These are phyloP conservation scores for Camellia sinensis DNA, from an alignment of 148 eudicot species.

Conservation along the genomic window DNA sequence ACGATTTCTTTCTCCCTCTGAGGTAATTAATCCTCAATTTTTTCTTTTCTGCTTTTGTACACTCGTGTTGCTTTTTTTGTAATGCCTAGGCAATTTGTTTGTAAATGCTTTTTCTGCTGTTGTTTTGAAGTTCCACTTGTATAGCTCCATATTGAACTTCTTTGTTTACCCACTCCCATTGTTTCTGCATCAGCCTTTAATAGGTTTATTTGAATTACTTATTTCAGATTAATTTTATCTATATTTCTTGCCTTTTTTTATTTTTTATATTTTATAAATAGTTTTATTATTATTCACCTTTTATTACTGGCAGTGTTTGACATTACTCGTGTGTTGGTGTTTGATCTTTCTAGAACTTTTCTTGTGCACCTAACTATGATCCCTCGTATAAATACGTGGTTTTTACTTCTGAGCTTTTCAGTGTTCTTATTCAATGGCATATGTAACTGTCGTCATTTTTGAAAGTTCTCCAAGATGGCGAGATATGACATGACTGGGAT, in stretches of 20 bases:
- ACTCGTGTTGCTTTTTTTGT: not conserved
- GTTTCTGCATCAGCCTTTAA: not conserved
- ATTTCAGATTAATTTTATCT: not conserved
- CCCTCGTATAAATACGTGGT: conserved; percentile 25
- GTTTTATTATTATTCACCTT: not conserved
- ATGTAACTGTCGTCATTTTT: conserved; percentile 44
- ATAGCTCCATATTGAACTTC: not conserved
- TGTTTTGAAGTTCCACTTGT: not conserved
- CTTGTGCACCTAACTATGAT: conserved; percentile 8
- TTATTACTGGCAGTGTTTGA: no score
- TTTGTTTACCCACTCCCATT: not conserved
- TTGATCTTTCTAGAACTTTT: conserved; percentile 1
- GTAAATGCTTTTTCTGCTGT: not conserved
- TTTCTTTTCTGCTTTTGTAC: conserved; percentile 1
- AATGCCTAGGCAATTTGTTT: conserved; percentile 11
- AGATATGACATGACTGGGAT: conserved; percentile 98
- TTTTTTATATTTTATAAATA: no score
- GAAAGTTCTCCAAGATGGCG: conserved; percentile 97
- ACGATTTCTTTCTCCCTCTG: conserved; percentile 75
- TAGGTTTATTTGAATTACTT: not conserved
- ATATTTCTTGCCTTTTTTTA: not conserved
- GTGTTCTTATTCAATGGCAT: conserved; percentile 70
- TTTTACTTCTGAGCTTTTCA: conserved; percentile 51
- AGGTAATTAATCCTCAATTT: conserved; percentile 44
- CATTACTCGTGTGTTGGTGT: not conserved